These are phyloP conservation scores for Candida nemodendra DNA, from an alignment of 805 yeast species.

Conservation along the genomic window DNA sequence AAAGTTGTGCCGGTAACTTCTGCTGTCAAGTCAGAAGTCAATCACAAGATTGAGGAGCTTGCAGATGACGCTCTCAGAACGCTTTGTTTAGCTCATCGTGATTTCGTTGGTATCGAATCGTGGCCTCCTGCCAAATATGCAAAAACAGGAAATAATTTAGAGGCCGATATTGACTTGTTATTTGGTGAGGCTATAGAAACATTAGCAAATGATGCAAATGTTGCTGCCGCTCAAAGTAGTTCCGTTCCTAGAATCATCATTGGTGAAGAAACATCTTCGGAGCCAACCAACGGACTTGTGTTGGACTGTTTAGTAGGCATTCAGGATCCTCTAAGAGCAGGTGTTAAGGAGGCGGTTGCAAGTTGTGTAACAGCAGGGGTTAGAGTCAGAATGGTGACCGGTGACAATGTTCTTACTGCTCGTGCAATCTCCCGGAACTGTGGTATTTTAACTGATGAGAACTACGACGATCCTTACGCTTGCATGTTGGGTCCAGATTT, in stretches of 20 bases:
- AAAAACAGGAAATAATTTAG: constrained; percentile 31
- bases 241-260: constrained; percentile 30
- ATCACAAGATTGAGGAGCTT: constrained; percentile 39
- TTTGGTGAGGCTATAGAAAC: constrained; percentile 35
- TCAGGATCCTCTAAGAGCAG: constrained; percentile 89
- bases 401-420: constrained; percentile 92
- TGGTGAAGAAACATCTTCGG: constrained; percentile 25
- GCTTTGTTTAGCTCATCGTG: constrained; percentile 81
- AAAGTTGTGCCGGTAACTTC: constrained; percentile 27
- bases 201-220: constrained; percentile 19
- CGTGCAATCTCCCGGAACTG: constrained; percentile 86
- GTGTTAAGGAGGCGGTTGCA: constrained; percentile 84
- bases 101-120: constrained; percentile 42
- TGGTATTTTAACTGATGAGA: constrained; percentile 64
- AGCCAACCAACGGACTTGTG: constrained; percentile 37
- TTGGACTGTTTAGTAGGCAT: constrained; percentile 85
- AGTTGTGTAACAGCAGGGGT: constrained; percentile 92
- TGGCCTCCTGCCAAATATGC: constrained; percentile 71
- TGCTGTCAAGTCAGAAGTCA: constrained; percentile 31
- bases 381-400: constrained; percentile 95
- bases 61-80: constrained; percentile 86
- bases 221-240: constrained; percentile 10
- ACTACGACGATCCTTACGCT: constrained; percentile 49
- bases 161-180: constrained; percentile 44
- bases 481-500: constrained; percentile 94